Base-by-base conservation (phyloP, 352 stramenopile genomes). In the Lagenidium giganteum region DNA sequence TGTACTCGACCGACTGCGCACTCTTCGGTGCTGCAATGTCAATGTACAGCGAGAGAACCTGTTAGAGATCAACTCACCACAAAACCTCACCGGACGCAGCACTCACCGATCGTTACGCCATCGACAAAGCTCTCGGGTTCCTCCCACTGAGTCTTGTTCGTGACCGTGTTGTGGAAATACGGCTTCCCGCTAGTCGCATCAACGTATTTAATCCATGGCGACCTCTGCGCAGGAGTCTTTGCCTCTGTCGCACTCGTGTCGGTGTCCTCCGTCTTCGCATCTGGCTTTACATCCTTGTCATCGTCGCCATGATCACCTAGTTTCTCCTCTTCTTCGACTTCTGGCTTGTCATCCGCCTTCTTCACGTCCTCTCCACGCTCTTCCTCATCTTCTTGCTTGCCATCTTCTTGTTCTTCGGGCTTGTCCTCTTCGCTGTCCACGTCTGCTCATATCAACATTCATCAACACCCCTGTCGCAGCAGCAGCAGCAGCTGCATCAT, bases 181-280 rank as follows among this genome's bases (percentile, higher is more conserved):
- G 82, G 67, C 16, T 89, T 89, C 3, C 72, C 74, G 23, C 57
- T 83, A 5, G 64, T 29, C 32, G 44, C 50, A 38, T 93, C 82
- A n/a, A 92, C 28, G 40, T 86, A 76, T 51, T 86, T 87, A 13
- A 83, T 54, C 82, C 82, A 93, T 12, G 70, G 54, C 9, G 45
- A 4, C 29, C 37, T 39, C 43, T 11, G 23, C 8, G 29, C 8
- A 14, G 38, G 7, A 0, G 17, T 18, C 14, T 47, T 35, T 4
- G 48, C 25, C 25, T 14, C 12, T 26, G 3, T 16, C 13, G 45
- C 20, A 17, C 38, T 18, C 33, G 6, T 37, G 18, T 43, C 23
- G 16, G 12, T 30, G 28, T 37, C 14, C 5, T 16, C 21, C 22
- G 37, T 20, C 5, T 48, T 6, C 5, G 25, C 14, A 17, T 53